Conservation (phyloP, 225 moss, liverwort and hornwort species). For the Pleurozium schreberi region DNA sequence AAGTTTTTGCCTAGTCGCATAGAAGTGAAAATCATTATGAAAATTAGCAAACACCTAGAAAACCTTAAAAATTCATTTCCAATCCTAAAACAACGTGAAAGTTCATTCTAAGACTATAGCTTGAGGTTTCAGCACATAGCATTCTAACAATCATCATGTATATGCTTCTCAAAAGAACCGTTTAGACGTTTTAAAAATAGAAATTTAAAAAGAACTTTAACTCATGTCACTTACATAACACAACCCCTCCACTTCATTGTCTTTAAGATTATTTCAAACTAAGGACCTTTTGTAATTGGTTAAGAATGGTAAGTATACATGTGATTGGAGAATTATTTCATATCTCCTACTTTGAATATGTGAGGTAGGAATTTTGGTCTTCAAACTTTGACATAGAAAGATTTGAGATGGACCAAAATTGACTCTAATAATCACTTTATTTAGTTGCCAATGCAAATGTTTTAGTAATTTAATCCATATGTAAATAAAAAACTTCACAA, state of each 20-base stretch:
- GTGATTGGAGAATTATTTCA: neutral
- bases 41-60: fast-evolving
- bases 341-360: neutral
- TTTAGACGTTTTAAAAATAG: neutral
- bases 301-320: too few species aligned
- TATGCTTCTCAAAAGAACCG: too few species aligned
- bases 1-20: fast-evolving
- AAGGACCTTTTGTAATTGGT: neutral
- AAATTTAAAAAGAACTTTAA: neutral
- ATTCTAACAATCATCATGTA: neutral
- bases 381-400: neutral
- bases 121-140: neutral
- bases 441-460: neutral
- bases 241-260: neutral
- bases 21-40: neutral
- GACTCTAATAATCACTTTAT: neutral
- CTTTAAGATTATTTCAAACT: neutral
- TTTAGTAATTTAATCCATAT: neutral
- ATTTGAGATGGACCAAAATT: neutral
- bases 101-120: neutral
- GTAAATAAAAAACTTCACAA: neutral
- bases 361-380: neutral
- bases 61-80: fast-evolving
- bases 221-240: fast-evolving
- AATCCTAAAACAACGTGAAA: fast-evolving